These are phyloP conservation scores for Metschnikowia chrysomelidarum DNA, from an alignment of 805 yeast genomes.

Conservation along the genomic window DNA sequence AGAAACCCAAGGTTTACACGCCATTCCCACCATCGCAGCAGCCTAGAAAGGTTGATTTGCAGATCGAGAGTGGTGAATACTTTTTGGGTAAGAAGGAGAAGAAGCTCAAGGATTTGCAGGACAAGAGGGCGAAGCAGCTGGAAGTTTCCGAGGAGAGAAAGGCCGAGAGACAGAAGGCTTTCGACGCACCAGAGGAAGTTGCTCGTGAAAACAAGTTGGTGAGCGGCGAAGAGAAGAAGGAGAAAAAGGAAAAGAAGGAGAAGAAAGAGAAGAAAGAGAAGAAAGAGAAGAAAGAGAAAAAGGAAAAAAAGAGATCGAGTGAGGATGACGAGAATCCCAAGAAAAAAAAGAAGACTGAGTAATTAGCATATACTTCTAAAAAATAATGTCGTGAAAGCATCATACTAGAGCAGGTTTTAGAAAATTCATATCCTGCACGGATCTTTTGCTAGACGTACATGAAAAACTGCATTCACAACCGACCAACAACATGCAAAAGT, in stretches of 20 bases:
- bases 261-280: conserved; percentile 25
- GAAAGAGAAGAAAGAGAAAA: conserved; percentile 22
- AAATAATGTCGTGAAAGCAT: too few relatives aligned
- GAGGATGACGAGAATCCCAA: conserved; percentile 27
- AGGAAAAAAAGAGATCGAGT: conserved; percentile 23
- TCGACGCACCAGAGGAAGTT: conserved; percentile 81
- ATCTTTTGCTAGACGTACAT: too few relatives aligned
- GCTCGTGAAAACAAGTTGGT: conserved; percentile 44
- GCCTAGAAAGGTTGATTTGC: conserved; percentile 96
- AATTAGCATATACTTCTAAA: too few relatives aligned
- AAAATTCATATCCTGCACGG: too few relatives aligned
- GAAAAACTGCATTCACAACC: too few relatives aligned
- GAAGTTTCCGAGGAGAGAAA: conserved; percentile 64
- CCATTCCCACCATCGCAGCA: conserved; percentile 98
- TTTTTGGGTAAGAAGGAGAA: conserved; percentile 87
- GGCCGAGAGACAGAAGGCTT: conserved; percentile 72
- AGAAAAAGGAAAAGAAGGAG: conserved; percentile 24
- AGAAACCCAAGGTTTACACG: conserved; percentile 72
- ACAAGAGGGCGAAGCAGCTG: conserved; percentile 76
- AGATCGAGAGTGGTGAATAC: conserved; percentile 97
- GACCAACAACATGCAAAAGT: too few relatives aligned
- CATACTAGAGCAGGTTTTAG: too few relatives aligned
- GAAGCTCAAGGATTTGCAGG: conserved; percentile 64
- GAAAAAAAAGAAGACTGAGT: conserved; percentile 19
- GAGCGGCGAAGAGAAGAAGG: conserved; percentile 16